Evolutionary conservation across 2,329 filamentous ascomycete species (phyloP).

Genomic region (Byssochlamys sp.): DNA sequence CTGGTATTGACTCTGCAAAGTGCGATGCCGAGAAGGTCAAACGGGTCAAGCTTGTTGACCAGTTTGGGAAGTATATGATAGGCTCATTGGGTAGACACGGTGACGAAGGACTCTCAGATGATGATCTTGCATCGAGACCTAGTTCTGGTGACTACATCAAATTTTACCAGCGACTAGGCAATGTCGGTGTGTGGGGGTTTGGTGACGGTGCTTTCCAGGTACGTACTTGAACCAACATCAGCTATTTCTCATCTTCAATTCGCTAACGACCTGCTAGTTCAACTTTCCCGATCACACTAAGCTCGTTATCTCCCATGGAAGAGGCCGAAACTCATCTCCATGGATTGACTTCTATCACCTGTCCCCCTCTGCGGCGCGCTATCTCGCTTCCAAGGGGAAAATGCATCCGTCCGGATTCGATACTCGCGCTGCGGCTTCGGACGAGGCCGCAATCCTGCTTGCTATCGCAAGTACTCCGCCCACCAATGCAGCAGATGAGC

Average conservation of each 20-base stretch:
- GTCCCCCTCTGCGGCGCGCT: conserved; percentile 36
- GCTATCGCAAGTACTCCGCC: conserved; percentile 29
- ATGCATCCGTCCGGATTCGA: conserved; percentile 37
- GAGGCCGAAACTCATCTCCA: conserved; percentile 28
- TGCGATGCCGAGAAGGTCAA: conserved; percentile 40
- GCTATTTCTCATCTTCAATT: not conserved
- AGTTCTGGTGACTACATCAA: conserved; percentile 36
- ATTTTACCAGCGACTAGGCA: conserved; percentile 43
- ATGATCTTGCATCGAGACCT: conserved; percentile 14
- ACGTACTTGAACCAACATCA: conserved; percentile 2
- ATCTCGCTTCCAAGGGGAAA: conserved; percentile 31
- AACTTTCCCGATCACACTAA: conserved; percentile 47
- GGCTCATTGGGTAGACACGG: conserved; percentile 36
- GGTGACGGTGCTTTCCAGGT: conserved; percentile 41
- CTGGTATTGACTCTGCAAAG: conserved; percentile 23
- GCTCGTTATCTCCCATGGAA: conserved; percentile 36
- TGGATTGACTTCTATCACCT: conserved; percentile 43
- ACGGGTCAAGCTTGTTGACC: conserved; percentile 39
- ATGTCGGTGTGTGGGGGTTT: conserved; percentile 46
- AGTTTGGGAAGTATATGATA: conserved; percentile 46
- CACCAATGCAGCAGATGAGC: conserved; percentile 24
- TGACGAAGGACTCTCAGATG: conserved; percentile 23
- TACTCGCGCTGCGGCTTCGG: conserved; percentile 32
- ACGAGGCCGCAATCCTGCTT: conserved; percentile 32
- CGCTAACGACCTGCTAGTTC: conserved; percentile 22